phyloP scores from a whole-genome alignment of 163 green algal species.

The Prototheca wickerhamii region DNA sequence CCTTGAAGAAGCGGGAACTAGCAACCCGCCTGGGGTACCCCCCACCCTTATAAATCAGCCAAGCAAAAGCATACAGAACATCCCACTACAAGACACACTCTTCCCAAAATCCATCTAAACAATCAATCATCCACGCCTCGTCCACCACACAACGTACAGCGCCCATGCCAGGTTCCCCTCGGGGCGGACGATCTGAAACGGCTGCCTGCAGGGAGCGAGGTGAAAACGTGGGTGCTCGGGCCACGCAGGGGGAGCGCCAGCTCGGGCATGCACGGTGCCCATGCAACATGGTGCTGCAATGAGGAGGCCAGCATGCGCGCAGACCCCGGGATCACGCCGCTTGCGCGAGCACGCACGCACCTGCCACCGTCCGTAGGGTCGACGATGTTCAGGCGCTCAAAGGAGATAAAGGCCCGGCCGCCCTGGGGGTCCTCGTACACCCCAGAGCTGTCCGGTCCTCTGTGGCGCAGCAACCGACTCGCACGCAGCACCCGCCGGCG shows the following conservation, averaged over 20 bases:
- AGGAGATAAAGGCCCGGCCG: conserved; percentile 75
- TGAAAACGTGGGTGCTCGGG: too few relatives aligned
- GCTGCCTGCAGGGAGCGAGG: conserved; percentile 40
- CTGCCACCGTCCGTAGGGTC: conserved; percentile 75
- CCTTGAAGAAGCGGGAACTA: too few relatives aligned
- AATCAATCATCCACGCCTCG: background rate
- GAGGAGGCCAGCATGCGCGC: too few relatives aligned
- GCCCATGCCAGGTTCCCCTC: conserved; percentile 57
- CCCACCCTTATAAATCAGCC: too few relatives aligned
- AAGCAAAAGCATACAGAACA: too few relatives aligned
- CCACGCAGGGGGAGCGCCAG: too few relatives aligned
- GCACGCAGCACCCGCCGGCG: conserved; percentile 43
- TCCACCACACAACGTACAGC: conserved; percentile 34
- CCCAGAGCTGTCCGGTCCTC: conserved; percentile 59
- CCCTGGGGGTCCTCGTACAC: conserved; percentile 49
- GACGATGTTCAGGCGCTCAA: conserved; percentile 96
- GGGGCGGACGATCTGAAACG: conserved; percentile 42
- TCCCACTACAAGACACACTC: background rate
- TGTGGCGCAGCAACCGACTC: conserved; percentile 58
- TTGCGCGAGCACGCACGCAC: too few relatives aligned
- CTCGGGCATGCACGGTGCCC: too few relatives aligned
- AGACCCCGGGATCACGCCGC: too few relatives aligned
- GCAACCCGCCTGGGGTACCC: too few relatives aligned
- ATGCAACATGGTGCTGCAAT: too few relatives aligned
- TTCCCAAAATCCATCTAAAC: too few relatives aligned